Evolutionary conservation across 2,329 filamentous ascomycete species (phyloP).

Genomic region (Paracoccidioides lutzii): DNA sequence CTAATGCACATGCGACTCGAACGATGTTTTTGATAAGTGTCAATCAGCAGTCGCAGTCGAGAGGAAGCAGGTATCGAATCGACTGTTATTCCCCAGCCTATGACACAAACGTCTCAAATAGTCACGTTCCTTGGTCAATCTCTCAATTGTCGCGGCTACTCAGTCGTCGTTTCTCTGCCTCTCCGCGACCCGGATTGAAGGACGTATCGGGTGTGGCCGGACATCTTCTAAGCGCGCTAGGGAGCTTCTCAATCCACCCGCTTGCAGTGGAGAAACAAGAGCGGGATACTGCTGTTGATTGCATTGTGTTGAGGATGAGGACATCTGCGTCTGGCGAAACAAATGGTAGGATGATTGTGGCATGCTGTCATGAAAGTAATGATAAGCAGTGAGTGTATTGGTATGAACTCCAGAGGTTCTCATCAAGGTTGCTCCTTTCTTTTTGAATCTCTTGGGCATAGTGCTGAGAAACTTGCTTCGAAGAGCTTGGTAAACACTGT

Average conservation of each 20-base stretch:
- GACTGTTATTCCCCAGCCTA: not conserved
- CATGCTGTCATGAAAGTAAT: not conserved
- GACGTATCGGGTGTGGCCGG: no score
- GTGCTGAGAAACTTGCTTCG: not conserved
- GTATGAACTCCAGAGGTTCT: not conserved
- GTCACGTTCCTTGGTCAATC: not conserved
- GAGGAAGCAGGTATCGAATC: not conserved
- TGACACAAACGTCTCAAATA: not conserved
- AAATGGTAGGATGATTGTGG: not conserved
- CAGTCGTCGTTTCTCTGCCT: not conserved
- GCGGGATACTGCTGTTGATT: not conserved
- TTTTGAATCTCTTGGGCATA: not conserved
- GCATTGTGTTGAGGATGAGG: not conserved
- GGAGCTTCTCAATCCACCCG: not conserved
- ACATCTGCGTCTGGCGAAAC: not conserved
- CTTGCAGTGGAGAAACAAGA: not conserved
- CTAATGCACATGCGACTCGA: not conserved
- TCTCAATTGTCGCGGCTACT: not conserved
- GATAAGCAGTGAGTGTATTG: not conserved
- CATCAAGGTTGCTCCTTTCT: not conserved
- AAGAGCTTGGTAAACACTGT: not conserved
- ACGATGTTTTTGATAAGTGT: not conserved
- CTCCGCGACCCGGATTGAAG: not conserved
- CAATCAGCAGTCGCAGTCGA: not conserved
- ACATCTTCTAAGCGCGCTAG: not conserved